Conservation (phyloP, 768 basidiomycete genomes). For the Favolaschia claudopus region DNA sequence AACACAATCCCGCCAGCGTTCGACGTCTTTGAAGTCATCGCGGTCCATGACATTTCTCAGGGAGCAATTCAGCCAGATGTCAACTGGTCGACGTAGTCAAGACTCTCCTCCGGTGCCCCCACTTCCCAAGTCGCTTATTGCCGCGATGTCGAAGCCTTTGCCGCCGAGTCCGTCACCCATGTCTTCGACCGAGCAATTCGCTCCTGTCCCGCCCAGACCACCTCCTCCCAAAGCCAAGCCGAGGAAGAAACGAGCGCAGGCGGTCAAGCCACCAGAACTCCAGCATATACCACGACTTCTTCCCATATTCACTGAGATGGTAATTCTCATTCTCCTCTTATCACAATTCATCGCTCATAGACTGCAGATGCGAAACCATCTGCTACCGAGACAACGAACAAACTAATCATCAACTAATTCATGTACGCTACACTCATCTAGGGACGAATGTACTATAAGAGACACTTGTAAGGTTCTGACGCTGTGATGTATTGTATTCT, state of each 20-base stretch:
- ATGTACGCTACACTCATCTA: conserved; percentile 1
- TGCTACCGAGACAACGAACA: conserved; percentile 21
- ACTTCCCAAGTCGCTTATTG: conserved; percentile 46
- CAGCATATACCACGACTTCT: conserved; percentile 80
- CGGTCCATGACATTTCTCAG: conserved; percentile 51
- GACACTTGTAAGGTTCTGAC: too few species aligned
- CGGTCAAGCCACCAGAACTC: conserved; percentile 78
- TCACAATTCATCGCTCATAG: neutral
- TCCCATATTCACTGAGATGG: conserved; percentile 93
- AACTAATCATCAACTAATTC: conserved; percentile 3
- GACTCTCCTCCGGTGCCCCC: conserved; percentile 50
- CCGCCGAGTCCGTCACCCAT: conserved; percentile 44
- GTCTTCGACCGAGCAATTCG: conserved; percentile 28
- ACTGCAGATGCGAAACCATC: conserved; percentile 21
- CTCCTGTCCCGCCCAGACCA: conserved; percentile 23
- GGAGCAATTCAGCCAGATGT: conserved; percentile 30
- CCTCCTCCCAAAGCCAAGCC: conserved; percentile 34
- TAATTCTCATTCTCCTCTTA: conserved; percentile 45
- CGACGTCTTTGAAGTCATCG: conserved; percentile 55
- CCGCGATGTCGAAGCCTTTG: conserved; percentile 49
- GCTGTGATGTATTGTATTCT: too few species aligned
- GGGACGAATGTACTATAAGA: conserved; percentile 3
- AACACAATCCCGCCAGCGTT: conserved; percentile 30
- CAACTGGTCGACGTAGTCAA: conserved; percentile 34
- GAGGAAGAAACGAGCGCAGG: conserved; percentile 52